phyloP scores from a whole-genome alignment of 352 stramenopile species.

The Globisporangium orthogonon region DNA sequence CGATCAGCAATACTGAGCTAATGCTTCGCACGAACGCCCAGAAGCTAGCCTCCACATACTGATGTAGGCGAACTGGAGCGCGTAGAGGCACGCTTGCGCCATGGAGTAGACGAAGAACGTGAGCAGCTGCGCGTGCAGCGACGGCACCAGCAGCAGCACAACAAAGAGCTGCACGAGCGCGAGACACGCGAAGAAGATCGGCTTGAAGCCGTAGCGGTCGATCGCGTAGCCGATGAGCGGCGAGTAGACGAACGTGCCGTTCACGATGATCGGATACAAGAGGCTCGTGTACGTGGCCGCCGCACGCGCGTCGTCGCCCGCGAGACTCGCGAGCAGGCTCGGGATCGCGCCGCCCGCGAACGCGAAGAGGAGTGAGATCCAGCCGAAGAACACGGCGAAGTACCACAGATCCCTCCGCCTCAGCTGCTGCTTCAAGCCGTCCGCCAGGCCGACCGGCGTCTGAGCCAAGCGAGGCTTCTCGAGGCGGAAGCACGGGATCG shows the following conservation, averaged over 20 bases:
- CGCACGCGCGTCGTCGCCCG: slow-evolving; percentile 17
- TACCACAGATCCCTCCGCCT: slow-evolving; percentile 60
- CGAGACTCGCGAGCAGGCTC: slow-evolving; percentile 45
- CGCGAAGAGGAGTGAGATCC: slow-evolving; percentile 76
- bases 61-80: slow-evolving; percentile 83
- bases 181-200: slow-evolving; percentile 61
- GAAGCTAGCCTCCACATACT: too few relatives aligned
- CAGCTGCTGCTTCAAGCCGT: slow-evolving; percentile 51
- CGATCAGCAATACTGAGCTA: too few relatives aligned
- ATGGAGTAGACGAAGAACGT: slow-evolving; percentile 74
- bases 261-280: slow-evolving; percentile 70
- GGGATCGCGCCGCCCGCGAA: slow-evolving; percentile 73
- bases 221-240: slow-evolving; percentile 67
- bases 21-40: background rate
- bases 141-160: slow-evolving; percentile 51
- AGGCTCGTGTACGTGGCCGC: slow-evolving; percentile 57
- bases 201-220: slow-evolving; percentile 74
- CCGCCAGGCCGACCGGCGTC: slow-evolving; percentile 51
- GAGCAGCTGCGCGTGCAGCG: slow-evolving; percentile 45
- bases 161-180: slow-evolving; percentile 63
- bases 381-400: slow-evolving; percentile 74
- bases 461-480: slow-evolving; percentile 35
- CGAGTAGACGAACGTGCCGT: slow-evolving; percentile 78
- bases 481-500: slow-evolving; percentile 41
- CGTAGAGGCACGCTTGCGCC: slow-evolving; percentile 69